Percentiles rank a stretch among this genome's conserved stretches.
Evolutionary conservation across 257 asterid species (phyloP).

Genomic region (Striga asiatica): DNA sequence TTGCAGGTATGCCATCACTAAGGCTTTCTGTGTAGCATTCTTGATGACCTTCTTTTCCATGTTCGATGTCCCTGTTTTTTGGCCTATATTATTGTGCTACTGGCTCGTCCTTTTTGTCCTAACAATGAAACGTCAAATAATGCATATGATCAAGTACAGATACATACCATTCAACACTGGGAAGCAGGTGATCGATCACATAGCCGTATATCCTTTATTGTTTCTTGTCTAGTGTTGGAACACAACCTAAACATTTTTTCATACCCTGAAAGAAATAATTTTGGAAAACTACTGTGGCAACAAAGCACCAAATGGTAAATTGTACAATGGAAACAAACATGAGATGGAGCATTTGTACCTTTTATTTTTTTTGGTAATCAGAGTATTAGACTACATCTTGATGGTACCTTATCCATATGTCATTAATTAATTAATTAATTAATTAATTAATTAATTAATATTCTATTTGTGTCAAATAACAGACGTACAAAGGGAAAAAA

Average conservation of each 20-base stretch:
- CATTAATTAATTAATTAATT: background rate
- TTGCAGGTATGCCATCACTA: conserved; percentile 86
- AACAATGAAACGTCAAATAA: conserved; percentile 87
- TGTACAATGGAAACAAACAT: background rate
- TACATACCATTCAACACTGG: conserved; percentile 78
- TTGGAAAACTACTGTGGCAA: background rate
- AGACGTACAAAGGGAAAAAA: conserved; percentile 66
- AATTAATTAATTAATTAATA: background rate
- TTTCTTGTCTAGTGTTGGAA: background rate
- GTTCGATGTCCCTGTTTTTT: conserved; percentile 87
- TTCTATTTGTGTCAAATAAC: conserved; percentile 20
- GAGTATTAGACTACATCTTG: too few relatives aligned
- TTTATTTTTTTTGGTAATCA: too few relatives aligned
- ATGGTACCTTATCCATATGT: too few relatives aligned
- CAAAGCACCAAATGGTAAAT: background rate
- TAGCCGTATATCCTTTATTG: background rate
- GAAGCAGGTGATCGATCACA: conserved; percentile 51
- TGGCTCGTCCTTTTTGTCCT: conserved; percentile 82
- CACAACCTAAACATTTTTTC: background rate
- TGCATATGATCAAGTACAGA: conserved; percentile 88
- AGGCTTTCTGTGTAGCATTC: conserved; percentile 81
- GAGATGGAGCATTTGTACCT: too few relatives aligned
- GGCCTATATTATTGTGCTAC: conserved; percentile 84
- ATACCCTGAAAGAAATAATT: background rate
- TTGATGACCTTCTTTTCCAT: conserved; percentile 78